Evolutionary conservation across 768 basidiomycete species (phyloP), one percentile per base, ranked within the genome.

Genomic region (Cystofilobasidium capitatum): DNA sequence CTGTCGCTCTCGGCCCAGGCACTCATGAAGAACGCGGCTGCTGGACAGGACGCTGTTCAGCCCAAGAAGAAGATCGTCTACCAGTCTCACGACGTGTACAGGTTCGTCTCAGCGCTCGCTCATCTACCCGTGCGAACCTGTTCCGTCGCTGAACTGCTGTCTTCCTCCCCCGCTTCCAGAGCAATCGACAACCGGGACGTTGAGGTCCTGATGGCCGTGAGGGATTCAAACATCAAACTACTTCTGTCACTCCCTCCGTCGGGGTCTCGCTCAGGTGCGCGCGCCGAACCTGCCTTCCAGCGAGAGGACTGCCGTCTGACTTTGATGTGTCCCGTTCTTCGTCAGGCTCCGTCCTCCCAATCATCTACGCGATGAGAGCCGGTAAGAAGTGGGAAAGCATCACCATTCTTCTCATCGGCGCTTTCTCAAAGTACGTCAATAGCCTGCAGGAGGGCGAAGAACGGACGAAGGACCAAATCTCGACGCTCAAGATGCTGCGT

Each of bases 341-440:
- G 7, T 77, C 78, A 62, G 69, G 71, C 85, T 80, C 93, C 33
- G 80, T 97, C 8, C 79, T 94, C n/a, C 86, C 93, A 9, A 83
- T 98, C 17, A 82, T 96, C 9, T 91, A 97, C 74, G 90, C 91
- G 0, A 90, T 94, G 69, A 72, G 79, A 26, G 72, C 78, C 24
- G 80, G 80, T 20, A 66, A 74, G 13, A 74, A 73, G 57, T 70
- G 70, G 66, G 45, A 49, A 42, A 91, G 96, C 61, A 84, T 97
- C 12, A 88, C 90, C 4, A 89, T 98, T 69, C 73, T 94, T 6
- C 80, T 98, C 2, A 76, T 96, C 17, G 93, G 93, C 16, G 91
- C 93, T 16, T 85, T 96, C 74, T 92, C 90, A 16, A 84, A 92
- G 26, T 94, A 86, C 80, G 84, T 98, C 64, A 98, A 98, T 75